Evolutionary conservation across 2,329 filamentous ascomycete species (phyloP).

Genomic region (Hypocrella siamensis): DNA sequence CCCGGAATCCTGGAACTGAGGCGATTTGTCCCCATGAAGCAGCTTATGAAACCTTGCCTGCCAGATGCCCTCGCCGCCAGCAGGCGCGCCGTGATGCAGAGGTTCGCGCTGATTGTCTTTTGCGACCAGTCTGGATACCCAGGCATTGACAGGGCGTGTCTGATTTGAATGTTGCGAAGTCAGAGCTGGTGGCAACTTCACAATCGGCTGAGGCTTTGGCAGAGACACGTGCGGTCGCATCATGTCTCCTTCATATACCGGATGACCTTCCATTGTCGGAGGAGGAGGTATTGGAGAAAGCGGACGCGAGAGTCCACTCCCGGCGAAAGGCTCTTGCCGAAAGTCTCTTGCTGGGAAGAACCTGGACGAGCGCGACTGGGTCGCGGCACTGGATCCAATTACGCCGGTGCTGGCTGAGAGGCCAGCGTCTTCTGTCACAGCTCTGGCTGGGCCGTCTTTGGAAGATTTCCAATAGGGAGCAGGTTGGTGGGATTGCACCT

Average conservation of each 20-base stretch:
- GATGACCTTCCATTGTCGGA: constrained; percentile 53
- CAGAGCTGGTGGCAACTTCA: constrained; percentile 57
- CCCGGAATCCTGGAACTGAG: constrained; percentile 40
- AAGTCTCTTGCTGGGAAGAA: constrained; percentile 45
- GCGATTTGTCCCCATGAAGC: constrained; percentile 50
- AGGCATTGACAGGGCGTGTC: constrained; percentile 13
- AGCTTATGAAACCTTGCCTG: constrained; percentile 74
- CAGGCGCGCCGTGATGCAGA: constrained; percentile 6
- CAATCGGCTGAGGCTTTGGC: constrained; percentile 55
- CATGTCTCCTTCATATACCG: constrained; percentile 53
- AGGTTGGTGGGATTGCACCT: constrained; percentile 13
- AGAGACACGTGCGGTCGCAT: constrained; percentile 53
- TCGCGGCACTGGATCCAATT: constrained; percentile 17
- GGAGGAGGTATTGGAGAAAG: constrained; percentile 57
- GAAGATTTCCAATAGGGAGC: constrained; percentile 16
- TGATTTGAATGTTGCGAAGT: constrained; percentile 10
- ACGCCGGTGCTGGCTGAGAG: constrained; percentile 11
- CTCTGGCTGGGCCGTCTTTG: constrained; percentile 11
- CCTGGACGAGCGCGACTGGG: constrained; percentile 36
- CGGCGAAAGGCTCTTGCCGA: constrained; percentile 22
- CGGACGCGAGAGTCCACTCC: constrained; percentile 24
- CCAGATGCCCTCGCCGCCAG: constrained; percentile 38
- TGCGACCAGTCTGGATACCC: constrained; percentile 17
- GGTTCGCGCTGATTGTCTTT: constrained; percentile 14
- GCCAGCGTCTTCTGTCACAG: constrained; percentile 9